Base-by-base conservation (phyloP, 2,329 filamentous ascomycete genomes). In the Botrytis medusae region DNA sequence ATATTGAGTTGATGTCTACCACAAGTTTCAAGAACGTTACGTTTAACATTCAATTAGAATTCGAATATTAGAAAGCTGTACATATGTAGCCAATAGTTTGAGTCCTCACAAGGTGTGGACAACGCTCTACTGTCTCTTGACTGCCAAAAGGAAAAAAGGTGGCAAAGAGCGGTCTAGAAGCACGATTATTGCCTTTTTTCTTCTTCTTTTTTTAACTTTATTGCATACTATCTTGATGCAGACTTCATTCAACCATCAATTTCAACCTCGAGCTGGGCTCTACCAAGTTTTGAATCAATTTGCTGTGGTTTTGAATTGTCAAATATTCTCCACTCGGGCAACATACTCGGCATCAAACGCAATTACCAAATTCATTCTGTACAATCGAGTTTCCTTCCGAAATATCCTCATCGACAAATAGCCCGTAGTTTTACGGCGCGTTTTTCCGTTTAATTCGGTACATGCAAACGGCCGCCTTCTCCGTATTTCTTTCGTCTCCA, bases 141-240 rank as follows among this genome's bases (percentile, higher is more conserved):
- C 9, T 40, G 3, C 7, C 64, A 40, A 40, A 40, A 40, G 9
- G 16, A 68, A 37, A 37, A 25, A 3, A 37, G 25, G 32, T 54
- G 34, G 46, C 32, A 67, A 67, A 67, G 32, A 29, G 64, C 46
- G 34, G 25, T 40, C 64, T 67, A 46, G 51, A 40, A 51, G 37
- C 25, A 40, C 14, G 22, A 16, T 32, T 34, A 37, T n/a, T 37
- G 22, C 37, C 22, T 64, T 37, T 7, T 9, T 37, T 34, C 22
- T 64, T 37, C 1, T 9, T 37, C 5, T 34, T 46, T 7, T 46
- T 29, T 9, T 29, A 67, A 67, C 7, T 67, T 12, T 12, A 67
- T 67, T 67, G 32, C 46, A 68, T 54, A 18, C 25, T 54, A 54
- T 68, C 25, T 34, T 37, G 14, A 54, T 65, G 62, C 64, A 68